Evolutionary conservation across 257 asterid genomes (phyloP).

Genomic region (Scutellaria barbata): DNA sequence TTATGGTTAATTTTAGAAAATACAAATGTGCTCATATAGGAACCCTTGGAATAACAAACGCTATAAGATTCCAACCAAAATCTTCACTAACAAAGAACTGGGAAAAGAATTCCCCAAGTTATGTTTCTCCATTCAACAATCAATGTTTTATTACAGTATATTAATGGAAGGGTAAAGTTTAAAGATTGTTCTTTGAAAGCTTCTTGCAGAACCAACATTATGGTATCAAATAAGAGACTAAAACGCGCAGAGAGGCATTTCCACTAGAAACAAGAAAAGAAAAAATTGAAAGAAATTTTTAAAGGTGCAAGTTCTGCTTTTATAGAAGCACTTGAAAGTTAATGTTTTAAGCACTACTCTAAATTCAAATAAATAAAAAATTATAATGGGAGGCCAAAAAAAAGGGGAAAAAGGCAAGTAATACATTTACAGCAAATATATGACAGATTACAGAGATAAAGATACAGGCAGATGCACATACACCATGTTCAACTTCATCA

Average conservation of each 20-base stretch:
- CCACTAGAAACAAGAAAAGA: neutral
- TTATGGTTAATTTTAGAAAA: slow-evolving; percentile 5
- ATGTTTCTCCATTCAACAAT: neutral
- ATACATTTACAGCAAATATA: slow-evolving; percentile 4
- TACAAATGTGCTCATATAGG: neutral
- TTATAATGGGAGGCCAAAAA: neutral
- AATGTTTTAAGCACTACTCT: neutral
- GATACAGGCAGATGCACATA: slow-evolving; percentile 12
- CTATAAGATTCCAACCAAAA: neutral
- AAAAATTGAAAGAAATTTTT: neutral
- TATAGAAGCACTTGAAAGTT: slow-evolving; percentile 16
- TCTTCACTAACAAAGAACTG: neutral
- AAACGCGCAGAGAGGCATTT: neutral
- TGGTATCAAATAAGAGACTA: neutral
- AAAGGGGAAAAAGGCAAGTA: neutral
- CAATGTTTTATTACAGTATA: neutral
- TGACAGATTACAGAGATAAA: neutral
- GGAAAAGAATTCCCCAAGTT: neutral
- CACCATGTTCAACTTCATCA: slow-evolving; percentile 28
- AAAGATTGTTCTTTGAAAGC: neutral
- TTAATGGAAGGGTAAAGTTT: neutral
- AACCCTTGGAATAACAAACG: neutral
- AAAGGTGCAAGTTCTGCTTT: slow-evolving; percentile 9
- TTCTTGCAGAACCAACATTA: neutral
- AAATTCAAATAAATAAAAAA: neutral